Base-by-base conservation (phyloP, 176 grass and related monocot genomes). In the Zoysia japonica region DNA sequence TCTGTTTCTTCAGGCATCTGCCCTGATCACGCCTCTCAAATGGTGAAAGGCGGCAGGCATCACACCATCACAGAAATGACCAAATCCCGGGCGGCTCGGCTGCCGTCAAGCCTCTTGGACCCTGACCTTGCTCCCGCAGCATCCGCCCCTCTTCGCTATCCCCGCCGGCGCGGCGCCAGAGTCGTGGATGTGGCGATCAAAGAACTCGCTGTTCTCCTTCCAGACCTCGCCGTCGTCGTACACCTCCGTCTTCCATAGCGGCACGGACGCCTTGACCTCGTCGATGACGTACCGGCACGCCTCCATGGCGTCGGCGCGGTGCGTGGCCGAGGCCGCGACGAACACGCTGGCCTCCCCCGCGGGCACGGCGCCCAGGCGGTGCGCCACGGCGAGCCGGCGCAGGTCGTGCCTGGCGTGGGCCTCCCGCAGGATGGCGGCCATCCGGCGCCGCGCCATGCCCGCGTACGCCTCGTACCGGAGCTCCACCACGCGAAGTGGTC, bases 171-270 rank as follows among this genome's bases (percentile, higher is more conserved):
- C 59, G 56, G n/a, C n/a, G 8, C 7, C 19, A 1, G 7, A 49
- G 19, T 28, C 55, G 28, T 41, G 43, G 39, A 5, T 4, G 76
- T 65, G 81, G 39, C 87, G 88, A 12, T 94, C 89, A 3, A 94
- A 38, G 76, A 97, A 97, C 85, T 97, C 94, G 69, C 85, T 74
- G 80, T 97, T 97, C 91, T 97, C 94, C 87, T 97, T 97, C 94
- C 94, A 97, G 15, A 97, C 89, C 87, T 97, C 94, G 69, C 94
- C 94, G 86, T 97, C 89, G 28, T 92, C 94, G 86, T 97, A 97
- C 11, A 97, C 94, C 83, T 97, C 94, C 87, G 94, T 94, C 85
- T 97, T 97, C 94, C 94, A 97, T 61, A 97, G 88, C 14, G 94
- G 94, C 76, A 94, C 94, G 47, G 91, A 89, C 51, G 91, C 94